phyloP scores from a whole-genome alignment of 2,329 filamentous ascomycete genomes.

The Diaporthe sp. region DNA sequence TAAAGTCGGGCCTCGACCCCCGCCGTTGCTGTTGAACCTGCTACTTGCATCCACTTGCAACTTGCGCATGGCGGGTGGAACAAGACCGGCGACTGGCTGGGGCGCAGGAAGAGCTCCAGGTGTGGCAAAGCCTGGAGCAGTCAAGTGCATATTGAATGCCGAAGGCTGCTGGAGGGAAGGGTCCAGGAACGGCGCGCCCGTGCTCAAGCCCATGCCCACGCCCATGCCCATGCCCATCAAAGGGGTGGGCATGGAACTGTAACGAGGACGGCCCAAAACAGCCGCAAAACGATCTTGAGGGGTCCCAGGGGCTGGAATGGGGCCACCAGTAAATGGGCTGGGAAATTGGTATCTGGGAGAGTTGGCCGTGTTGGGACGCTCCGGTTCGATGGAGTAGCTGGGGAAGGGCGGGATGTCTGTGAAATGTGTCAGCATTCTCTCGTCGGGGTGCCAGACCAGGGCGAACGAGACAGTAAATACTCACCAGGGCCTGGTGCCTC shows the following conservation, averaged over 20 bases:
- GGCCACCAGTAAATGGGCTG: background rate
- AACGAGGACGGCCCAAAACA: slow-evolving; percentile 16
- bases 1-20: slow-evolving; percentile 17
- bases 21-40: background rate
- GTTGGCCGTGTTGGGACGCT: background rate
- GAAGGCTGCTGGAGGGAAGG: background rate
- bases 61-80: background rate
- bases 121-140: slow-evolving; percentile 7
- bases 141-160: background rate
- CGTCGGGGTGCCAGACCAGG: background rate
- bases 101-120: background rate
- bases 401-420: slow-evolving; percentile 12
- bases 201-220: background rate
- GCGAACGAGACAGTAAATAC: background rate
- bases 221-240: slow-evolving; percentile 4
- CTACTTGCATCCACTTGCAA: background rate
- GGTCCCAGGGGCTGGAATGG: slow-evolving; percentile 25
- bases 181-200: background rate
- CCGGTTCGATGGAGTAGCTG: slow-evolving; percentile 6
- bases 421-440: background rate
- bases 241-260: background rate
- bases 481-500: slow-evolving; percentile 1
- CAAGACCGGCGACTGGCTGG: background rate
- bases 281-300: slow-evolving; percentile 37
- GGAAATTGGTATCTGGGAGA: background rate